phyloP scores from a whole-genome alignment of 305 asterid species.

The Salvia sclarea region DNA sequence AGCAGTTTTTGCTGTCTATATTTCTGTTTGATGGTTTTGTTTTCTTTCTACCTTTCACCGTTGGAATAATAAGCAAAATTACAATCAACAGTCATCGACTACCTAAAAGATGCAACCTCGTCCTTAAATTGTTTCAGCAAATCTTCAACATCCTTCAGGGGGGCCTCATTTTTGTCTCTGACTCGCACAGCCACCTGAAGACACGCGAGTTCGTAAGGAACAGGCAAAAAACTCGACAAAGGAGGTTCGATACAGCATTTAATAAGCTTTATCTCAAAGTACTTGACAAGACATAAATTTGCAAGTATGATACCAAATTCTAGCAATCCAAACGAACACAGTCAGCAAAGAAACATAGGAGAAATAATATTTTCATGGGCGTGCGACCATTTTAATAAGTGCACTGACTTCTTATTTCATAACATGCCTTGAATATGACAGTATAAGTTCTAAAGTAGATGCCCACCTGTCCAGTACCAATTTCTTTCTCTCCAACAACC shows the following conservation, averaged over 20 bases:
- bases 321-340: not conserved
- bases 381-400: not conserved
- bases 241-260: not conserved
- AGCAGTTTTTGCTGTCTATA: not conserved
- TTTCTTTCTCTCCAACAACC: conserved; percentile 93
- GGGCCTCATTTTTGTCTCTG: conserved; percentile 43
- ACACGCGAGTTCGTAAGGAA: conserved; percentile 11
- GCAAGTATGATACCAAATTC: not conserved
- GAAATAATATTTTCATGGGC: not conserved
- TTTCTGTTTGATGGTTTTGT: not conserved
- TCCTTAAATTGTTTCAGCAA: conserved; percentile 47
- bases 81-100: not conserved
- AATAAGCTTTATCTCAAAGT: not conserved
- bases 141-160: conserved; percentile 44
- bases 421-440: not conserved
- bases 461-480: conserved; percentile 69
- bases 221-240: not conserved
- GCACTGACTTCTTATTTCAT: not conserved
- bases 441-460: conserved; percentile 14
- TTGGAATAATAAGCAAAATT: conserved; percentile 5
- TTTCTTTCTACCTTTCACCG: not conserved
- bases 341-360: not conserved
- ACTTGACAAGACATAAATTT: not conserved
- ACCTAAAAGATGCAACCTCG: conserved; percentile 45
- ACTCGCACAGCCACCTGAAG: conserved; percentile 56